phyloP scores from a whole-genome alignment of 2,329 filamentous ascomycete species.

The Chrysosporium queenslandicum region DNA sequence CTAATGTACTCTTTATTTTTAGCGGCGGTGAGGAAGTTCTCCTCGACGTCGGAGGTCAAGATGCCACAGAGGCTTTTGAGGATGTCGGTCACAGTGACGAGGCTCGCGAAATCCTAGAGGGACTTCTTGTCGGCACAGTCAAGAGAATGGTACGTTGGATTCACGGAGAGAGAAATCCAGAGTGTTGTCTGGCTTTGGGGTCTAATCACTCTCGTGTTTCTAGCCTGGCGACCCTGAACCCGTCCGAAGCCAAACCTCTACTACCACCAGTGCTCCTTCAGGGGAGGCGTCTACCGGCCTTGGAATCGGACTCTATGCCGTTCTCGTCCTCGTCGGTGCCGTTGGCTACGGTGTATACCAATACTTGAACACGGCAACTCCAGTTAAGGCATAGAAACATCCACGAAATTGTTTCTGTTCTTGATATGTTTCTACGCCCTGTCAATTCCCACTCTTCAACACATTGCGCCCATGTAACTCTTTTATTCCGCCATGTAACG shows the following conservation, averaged over 20 bases:
- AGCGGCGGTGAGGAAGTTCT: slow-evolving; percentile 98
- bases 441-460: neutral
- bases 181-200: neutral
- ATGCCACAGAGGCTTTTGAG: slow-evolving; percentile 96
- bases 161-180: neutral
- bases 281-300: slow-evolving; percentile 38
- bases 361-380: slow-evolving; percentile 46
- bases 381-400: slow-evolving; percentile 9
- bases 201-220: slow-evolving; percentile 4
- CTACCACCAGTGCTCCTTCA: slow-evolving; percentile 35
- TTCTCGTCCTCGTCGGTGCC: slow-evolving; percentile 67
- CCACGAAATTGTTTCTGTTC: neutral
- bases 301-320: slow-evolving; percentile 69
- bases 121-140: slow-evolving; percentile 62
- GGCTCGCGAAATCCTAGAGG: slow-evolving; percentile 83
- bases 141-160: slow-evolving; percentile 62
- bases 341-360: slow-evolving; percentile 74
- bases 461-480: slow-evolving; percentile 1
- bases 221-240: slow-evolving; percentile 67
- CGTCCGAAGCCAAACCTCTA: slow-evolving; percentile 44
- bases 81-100: slow-evolving; percentile 99
- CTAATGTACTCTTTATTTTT: slow-evolving; percentile 19
- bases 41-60: slow-evolving; percentile 89
- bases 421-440: neutral
- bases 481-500: neutral